Base-by-base conservation (phyloP, 768 basidiomycete species). In the Auricularia sp. region DNA sequence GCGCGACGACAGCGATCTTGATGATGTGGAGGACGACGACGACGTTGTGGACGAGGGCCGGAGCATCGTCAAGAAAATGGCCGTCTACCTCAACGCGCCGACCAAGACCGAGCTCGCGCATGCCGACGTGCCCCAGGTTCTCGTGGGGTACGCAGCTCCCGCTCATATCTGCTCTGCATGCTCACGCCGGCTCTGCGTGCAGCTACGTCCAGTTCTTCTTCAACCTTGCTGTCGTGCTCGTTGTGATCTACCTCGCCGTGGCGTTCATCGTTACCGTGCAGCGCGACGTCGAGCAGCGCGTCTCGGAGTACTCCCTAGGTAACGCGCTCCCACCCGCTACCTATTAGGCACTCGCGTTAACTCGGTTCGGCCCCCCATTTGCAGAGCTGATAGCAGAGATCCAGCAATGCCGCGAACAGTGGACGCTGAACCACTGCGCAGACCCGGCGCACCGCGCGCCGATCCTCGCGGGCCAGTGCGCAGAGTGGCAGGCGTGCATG, bases 161-260 rank as follows among this genome's bases (percentile, higher is more conserved):
- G 54, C 18, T 18, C 54, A 54, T 18, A 7, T 8, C 11, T 18
- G 29, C 54, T 54, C n/a, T 42, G 39, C 8, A 42, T 42, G 39
- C 39, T 42, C 8, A 42, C 13, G 39, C 8, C 39, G 8, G 39
- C 13, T 7, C 39, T 42, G 39, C 8, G 29, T 2, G 39, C 39
- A 91, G 92, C 67, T 98, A 98, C 75, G 79, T 96, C 24, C 96
- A 98, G 73, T 92, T 98, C 77, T 85, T 91, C 75, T 97, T 97
- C 79, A 97, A 98, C 75, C 77, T 91, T 29, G 87, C 90, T 5
- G 82, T 98, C 44, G 85, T 94, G 61, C 70, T 91, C 47, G 78
- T 95, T 61, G 89, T 92, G 71, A 77, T 99, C 67, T 97, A 94
- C 73, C 81, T 98, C 65, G 79, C 89, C 56, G 77, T 94, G 59